Base-by-base conservation (phyloP, 192 early-diverging fungal species). In the Gamsiella multidivaricata region DNA sequence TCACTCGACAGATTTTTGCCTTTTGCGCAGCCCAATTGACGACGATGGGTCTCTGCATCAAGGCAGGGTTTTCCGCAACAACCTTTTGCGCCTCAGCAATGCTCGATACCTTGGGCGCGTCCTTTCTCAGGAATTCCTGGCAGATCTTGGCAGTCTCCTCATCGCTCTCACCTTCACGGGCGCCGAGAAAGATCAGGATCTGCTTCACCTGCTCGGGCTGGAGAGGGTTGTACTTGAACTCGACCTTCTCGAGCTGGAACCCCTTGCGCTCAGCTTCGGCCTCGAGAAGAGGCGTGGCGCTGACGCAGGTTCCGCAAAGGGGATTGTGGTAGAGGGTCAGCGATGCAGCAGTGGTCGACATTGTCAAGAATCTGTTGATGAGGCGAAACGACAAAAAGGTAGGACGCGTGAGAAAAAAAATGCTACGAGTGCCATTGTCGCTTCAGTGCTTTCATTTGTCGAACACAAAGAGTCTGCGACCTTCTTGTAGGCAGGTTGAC, bases 281-380 rank as follows among this genome's bases (percentile, higher is more conserved):
- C n/a, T 60, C 29, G 3, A 78, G 66, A 8, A 78, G 42, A 28
- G 61, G 62, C 23, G 47, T 53, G 18, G 74, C 65, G 25, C 47
- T 78, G 14, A 52, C 32, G 23, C 52, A 58, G n/a, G 74, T 78
- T 22, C 65, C 61, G 55, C 74, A 78, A 1, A 28, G 25, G 2
- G 74, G 66, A 54, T 78, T 78, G 61, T 78, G 65, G 74, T 69
- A 78, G 47, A 78, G 43, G 17, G 74, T 78, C 28, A 76, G 61
- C 3, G 57, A 62, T 36, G 37, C 47, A 2, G 64, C 33, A 22
- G 53, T 34, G 37, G 39, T 56, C n/a, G n/a, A n/a, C n/a, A n/a
- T n/a, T n/a, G n/a, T n/a, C n/a, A n/a, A n/a, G n/a, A n/a, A n/a
- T n/a, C n/a, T n/a, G n/a, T n/a, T n/a, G n/a, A n/a, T n/a, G n/a